These are phyloP conservation scores for Phaeomoniella chlamydospora DNA, from an alignment of 2,329 filamentous ascomycete species.

Conservation along the genomic window DNA sequence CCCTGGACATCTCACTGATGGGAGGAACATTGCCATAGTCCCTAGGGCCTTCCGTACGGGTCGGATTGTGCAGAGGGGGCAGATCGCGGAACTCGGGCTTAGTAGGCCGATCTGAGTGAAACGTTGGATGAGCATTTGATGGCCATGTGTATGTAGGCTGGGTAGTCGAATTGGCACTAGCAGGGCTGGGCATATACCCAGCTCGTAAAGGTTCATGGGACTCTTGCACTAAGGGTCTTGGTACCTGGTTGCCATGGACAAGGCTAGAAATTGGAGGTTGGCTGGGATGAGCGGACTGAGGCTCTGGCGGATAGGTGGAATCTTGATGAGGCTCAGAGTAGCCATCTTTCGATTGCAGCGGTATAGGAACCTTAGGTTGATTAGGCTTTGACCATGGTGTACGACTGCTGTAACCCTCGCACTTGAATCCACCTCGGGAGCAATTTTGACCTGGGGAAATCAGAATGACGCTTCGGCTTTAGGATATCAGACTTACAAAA, in stretches of 20 bases:
- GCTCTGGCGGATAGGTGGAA: slow-evolving; percentile 3
- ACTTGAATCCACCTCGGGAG: slow-evolving; percentile 75
- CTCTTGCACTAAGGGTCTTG: slow-evolving; percentile 29
- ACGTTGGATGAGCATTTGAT: slow-evolving; percentile 19
- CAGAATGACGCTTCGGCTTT: slow-evolving; percentile 5
- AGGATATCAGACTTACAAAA: slow-evolving; percentile 50
- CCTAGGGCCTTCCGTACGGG: slow-evolving; percentile 20
- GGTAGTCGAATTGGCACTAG: slow-evolving; percentile 18
- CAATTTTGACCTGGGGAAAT: slow-evolving; percentile 62
- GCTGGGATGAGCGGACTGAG: slow-evolving; percentile 3
- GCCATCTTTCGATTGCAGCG: slow-evolving; percentile 70
- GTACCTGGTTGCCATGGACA: slow-evolving; percentile 21
- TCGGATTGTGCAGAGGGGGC: slow-evolving; percentile 23
- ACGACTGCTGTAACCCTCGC: slow-evolving; percentile 76
- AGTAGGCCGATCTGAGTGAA: slow-evolving; percentile 20
- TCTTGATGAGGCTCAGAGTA: slow-evolving; percentile 20
- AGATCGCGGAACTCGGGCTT: slow-evolving; percentile 25
- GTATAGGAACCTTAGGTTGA: slow-evolving; percentile 52
- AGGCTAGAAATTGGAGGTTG: slow-evolving; percentile 10
- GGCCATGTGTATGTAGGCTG: slow-evolving; percentile 27
- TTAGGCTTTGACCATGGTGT: slow-evolving; percentile 67
- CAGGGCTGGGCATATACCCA: slow-evolving; percentile 25
- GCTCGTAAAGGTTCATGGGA: slow-evolving; percentile 22
- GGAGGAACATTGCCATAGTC: slow-evolving; percentile 24
- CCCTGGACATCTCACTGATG: slow-evolving; percentile 23